Evolutionary conservation across 1,284 basidiomycete species (phyloP).

Genomic region (Ustilago curta): DNA sequence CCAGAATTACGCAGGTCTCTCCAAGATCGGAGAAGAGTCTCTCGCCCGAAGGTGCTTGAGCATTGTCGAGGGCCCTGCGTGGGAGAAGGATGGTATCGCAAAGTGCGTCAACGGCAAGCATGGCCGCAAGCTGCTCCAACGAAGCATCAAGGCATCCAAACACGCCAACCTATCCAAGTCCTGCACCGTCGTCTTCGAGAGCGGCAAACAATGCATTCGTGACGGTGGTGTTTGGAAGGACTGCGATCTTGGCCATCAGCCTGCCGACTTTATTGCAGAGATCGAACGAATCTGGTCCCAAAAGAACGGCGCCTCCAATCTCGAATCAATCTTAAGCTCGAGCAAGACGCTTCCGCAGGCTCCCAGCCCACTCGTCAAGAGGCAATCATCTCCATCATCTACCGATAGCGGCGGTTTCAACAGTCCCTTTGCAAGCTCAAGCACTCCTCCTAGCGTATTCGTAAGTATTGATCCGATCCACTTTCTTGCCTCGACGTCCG

Average conservation of each 20-base stretch:
- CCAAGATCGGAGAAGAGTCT: conserved; percentile 52
- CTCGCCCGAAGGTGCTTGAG: conserved; percentile 49
- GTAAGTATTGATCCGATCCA: conserved; percentile 39
- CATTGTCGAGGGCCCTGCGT: conserved; percentile 43
- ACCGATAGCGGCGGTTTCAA: conserved; percentile 18
- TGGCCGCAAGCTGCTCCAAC: conserved; percentile 46
- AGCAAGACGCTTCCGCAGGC: conserved; percentile 5
- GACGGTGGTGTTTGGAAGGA: conserved; percentile 58
- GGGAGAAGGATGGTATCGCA: conserved; percentile 56
- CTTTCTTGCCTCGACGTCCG: background rate
- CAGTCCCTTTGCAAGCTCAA: conserved; percentile 28
- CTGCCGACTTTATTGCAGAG: conserved; percentile 53
- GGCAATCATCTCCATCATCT: conserved; percentile 28
- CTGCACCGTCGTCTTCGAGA: conserved; percentile 57
- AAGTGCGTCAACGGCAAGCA: conserved; percentile 49
- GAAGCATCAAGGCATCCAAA: conserved; percentile 43
- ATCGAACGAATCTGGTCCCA: conserved; percentile 51
- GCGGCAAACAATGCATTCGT: conserved; percentile 50
- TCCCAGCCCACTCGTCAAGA: conserved; percentile 23
- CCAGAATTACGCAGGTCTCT: conserved; percentile 47
- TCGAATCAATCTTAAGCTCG: background rate
- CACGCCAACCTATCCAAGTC: conserved; percentile 29
- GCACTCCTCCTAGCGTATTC: conserved; percentile 60
- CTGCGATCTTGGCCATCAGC: conserved; percentile 54
- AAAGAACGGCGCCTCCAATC: conserved; percentile 27